Evolutionary conservation across 1,284 basidiomycete species (phyloP).

Genomic region (Fomitopsis schrenkii): DNA sequence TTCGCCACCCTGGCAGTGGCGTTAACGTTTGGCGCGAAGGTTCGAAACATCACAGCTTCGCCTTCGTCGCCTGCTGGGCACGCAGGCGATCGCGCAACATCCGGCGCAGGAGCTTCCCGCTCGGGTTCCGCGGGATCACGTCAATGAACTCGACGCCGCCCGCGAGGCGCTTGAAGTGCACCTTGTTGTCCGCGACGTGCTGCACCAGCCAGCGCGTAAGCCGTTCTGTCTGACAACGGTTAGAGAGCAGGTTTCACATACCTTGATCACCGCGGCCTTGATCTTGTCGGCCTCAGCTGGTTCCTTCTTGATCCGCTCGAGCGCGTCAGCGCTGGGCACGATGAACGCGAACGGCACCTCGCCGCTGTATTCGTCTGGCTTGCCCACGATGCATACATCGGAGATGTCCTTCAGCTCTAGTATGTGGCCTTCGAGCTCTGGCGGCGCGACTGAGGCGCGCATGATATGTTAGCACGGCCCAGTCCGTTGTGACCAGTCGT

Average conservation of each 20-base stretch:
- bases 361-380: constrained; percentile 76
- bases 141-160: constrained; percentile 22
- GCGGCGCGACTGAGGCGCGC: constrained; percentile 31
- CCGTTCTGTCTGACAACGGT: too few species aligned
- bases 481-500: neutral
- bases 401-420: constrained; percentile 67
- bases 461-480: constrained; percentile 14
- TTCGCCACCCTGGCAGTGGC: neutral
- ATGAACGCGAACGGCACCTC: constrained; percentile 76
- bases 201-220: constrained; percentile 1
- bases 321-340: constrained; percentile 45
- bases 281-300: constrained; percentile 8
- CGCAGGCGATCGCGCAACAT: constrained; percentile 22
- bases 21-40: neutral
- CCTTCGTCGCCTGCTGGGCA: neutral
- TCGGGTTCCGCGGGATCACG: constrained; percentile 22
- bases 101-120: constrained; percentile 22
- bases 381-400: constrained; percentile 72
- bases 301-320: constrained; percentile 13
- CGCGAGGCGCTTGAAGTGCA: constrained; percentile 19
- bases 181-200: constrained; percentile 22
- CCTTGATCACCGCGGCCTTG: constrained; percentile 16
- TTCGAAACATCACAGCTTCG: neutral
- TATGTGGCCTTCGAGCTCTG: constrained; percentile 52
- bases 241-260: constrained; percentile 34